Evolutionary conservation across 1,139 yeast genomes (phyloP).

Genomic region (Candida sp.): DNA sequence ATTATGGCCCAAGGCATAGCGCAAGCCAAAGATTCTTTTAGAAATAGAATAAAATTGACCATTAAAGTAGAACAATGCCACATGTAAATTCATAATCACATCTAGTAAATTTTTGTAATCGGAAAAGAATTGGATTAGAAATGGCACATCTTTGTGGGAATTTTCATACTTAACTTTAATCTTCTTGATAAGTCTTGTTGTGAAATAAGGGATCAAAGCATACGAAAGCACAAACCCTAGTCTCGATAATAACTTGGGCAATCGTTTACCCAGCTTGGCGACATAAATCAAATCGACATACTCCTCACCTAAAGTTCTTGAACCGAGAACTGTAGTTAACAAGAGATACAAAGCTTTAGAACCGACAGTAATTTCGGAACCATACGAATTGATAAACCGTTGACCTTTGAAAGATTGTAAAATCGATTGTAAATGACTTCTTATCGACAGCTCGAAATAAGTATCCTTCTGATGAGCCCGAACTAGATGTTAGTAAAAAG

Average conservation of each 20-base stretch:
- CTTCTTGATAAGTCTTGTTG: constrained; percentile 30
- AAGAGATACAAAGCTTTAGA: constrained; percentile 61
- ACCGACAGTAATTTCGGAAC: constrained; percentile 57
- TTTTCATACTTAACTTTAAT: constrained; percentile 19
- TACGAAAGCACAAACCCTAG: constrained; percentile 53
- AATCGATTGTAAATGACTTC: constrained; percentile 54
- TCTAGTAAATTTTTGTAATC: constrained; percentile 48
- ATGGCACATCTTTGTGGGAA: constrained; percentile 6
- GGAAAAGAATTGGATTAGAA: constrained; percentile 19
- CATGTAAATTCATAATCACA: constrained; percentile 58
- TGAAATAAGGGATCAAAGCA: constrained; percentile 53
- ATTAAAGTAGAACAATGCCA: constrained; percentile 76
- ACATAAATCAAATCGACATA: constrained; percentile 84
- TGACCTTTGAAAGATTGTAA: constrained; percentile 61
- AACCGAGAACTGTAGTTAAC: constrained; percentile 71
- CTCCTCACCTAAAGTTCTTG: constrained; percentile 90
- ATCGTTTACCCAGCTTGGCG: constrained; percentile 41
- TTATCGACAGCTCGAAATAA: constrained; percentile 58
- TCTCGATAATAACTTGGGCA: constrained; percentile 50
- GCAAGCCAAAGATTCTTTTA: constrained; percentile 72
- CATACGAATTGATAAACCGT: constrained; percentile 60
- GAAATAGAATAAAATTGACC: constrained; percentile 80
- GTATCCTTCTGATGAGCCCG: constrained; percentile 89
- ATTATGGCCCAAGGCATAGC: constrained; percentile 72
- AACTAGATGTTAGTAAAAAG: constrained; percentile 23